Base-by-base conservation (phyloP, 2,329 filamentous ascomycete genomes). In the Chaetomiaceae sp. region DNA sequence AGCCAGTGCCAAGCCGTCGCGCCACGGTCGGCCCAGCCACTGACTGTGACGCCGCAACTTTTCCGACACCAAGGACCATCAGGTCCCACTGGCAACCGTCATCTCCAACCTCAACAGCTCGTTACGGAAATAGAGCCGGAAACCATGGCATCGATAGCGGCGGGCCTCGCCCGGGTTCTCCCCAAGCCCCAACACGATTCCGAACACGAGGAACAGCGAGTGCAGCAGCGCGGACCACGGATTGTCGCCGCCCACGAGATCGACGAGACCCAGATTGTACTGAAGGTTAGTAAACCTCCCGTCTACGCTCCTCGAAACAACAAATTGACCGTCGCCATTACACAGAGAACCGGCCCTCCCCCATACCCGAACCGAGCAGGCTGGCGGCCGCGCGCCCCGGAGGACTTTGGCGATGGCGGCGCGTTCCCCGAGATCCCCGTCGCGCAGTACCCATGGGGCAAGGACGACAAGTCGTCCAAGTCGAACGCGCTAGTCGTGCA, bases 371-470 rank as follows among this genome's bases (percentile, higher is more conserved):
- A 91, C 68, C 87, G 94, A 65, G 73, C 83, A 68, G 89, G 88
- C 81, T 99, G 94, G 94, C 84, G 94, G 61, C 94, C 94, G 29
- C 86, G 92, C 65, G 80, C 80, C 37, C 83, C 88, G 59, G 91
- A 96, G 68, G 94, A 99, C 71, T 99, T 91, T 73, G 91, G 89
- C 64, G 91, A 97, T 76, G 94, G 94, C 59, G 94, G 94, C 64
- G 91, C 92, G 48, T 99, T 96, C 67, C 94, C 94, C 34, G 92
- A 97, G 72, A 85, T 96, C 25, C 85, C 89, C 14, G 84, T 97
- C 48, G 94, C 92, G 39, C 94, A 99, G 68, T 99, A 97, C 68
- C 94, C 94, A 11, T 81, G 96, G 47, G 89, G 95, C 55, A 96
- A 97, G 90, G 84, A 86, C 64, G 95, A 95, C 71, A 65, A 71